Conservation (phyloP, 2,329 filamentous ascomycete species). For the Colletotrichum tropicicola region DNA sequence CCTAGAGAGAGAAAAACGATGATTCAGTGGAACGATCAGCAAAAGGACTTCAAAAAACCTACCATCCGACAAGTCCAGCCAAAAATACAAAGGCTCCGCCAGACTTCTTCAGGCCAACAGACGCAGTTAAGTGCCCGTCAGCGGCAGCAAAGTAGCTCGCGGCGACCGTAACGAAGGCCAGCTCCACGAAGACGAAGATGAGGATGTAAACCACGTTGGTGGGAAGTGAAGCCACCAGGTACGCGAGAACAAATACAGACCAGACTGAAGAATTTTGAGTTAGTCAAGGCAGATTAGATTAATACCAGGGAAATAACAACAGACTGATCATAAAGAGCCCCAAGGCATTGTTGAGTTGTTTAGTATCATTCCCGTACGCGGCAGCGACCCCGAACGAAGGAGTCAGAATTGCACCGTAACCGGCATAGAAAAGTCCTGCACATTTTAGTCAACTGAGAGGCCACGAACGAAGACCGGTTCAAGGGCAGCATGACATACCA, state of each 20-base stretch:
- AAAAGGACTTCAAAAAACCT: background rate
- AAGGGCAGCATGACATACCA: constrained; percentile 39
- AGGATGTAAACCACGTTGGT: constrained; percentile 36
- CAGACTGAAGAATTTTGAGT: constrained; percentile 30
- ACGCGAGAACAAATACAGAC: constrained; percentile 36
- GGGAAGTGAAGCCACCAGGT: constrained; percentile 35
- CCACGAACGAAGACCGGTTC: too few species aligned
- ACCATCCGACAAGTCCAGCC: constrained; percentile 38
- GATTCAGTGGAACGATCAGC: background rate
- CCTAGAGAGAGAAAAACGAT: constrained; percentile 14
- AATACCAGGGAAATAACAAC: too few species aligned
- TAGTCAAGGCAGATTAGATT: background rate
- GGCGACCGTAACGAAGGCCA: constrained; percentile 34
- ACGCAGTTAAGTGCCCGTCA: constrained; percentile 31
- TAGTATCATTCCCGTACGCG: constrained; percentile 35
- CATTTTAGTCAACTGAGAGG: too few species aligned
- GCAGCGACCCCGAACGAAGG: constrained; percentile 36
- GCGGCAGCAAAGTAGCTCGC: constrained; percentile 38
- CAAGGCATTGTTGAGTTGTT: constrained; percentile 37
- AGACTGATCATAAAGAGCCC: constrained; percentile 37
- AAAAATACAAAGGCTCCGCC: constrained; percentile 37
- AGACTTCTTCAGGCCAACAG: constrained; percentile 33
- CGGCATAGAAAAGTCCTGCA: constrained; percentile 37
- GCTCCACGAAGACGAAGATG: constrained; percentile 35
- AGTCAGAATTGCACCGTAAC: constrained; percentile 36